phyloP scores from a whole-genome alignment of 2,329 filamentous ascomycete genomes.

The Trichoderma breve region DNA sequence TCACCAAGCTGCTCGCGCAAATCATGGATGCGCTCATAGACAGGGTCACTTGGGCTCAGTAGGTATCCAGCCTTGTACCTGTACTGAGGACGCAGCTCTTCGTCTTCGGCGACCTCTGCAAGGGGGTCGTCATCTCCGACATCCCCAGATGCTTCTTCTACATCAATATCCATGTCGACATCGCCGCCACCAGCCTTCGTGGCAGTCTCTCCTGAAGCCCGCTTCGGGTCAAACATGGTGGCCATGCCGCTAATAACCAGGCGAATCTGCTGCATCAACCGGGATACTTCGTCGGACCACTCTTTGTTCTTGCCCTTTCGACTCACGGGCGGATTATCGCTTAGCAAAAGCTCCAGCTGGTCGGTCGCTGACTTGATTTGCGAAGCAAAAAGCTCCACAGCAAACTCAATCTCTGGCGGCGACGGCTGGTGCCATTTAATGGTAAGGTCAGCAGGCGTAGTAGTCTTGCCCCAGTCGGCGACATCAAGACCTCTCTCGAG shows the following conservation, averaged over 20 bases:
- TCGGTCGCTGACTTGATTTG: constrained; percentile 76
- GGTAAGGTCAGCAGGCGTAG: constrained; percentile 70
- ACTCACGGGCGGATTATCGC: constrained; percentile 76
- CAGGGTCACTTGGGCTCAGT: constrained; percentile 51
- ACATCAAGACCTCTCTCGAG: constrained; percentile 69
- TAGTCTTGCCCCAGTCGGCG: constrained; percentile 80
- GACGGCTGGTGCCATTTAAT: constrained; percentile 90
- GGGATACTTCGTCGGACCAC: constrained; percentile 95
- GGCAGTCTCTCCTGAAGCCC: constrained; percentile 56
- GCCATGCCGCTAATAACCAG: constrained; percentile 90
- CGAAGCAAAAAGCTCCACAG: constrained; percentile 81
- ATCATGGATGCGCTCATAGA: constrained; percentile 75
- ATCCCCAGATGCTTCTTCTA: constrained; percentile 46
- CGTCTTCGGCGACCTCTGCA: constrained; percentile 69
- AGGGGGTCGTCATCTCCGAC: constrained; percentile 52
- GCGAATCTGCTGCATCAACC: constrained; percentile 82
- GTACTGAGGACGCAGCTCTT: constrained; percentile 82
- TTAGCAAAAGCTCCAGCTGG: constrained; percentile 75
- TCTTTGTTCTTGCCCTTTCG: constrained; percentile 95
- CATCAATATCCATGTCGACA: constrained; percentile 40
- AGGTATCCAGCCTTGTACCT: constrained; percentile 86
- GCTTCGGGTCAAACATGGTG: constrained; percentile 79
- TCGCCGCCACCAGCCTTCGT: constrained; percentile 45
- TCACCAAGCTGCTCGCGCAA: constrained; percentile 78
- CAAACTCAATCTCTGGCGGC: constrained; percentile 79